Evolutionary conservation across 2,329 filamentous ascomycete species (phyloP).

Genomic region (Colletotrichum godetiae): DNA sequence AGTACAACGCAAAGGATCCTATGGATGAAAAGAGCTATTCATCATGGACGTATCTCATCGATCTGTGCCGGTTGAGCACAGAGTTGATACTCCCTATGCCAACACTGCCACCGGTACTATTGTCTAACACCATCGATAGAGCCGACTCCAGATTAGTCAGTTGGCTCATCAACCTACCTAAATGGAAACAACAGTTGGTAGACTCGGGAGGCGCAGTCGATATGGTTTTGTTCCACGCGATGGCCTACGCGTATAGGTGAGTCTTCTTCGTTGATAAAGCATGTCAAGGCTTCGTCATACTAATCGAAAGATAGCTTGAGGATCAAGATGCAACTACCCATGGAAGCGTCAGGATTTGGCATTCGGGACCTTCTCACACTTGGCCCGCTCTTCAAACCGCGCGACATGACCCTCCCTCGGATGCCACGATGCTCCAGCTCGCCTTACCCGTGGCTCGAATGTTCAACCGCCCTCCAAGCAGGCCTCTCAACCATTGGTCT

Average conservation of each 20-base stretch:
- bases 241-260: slow-evolving; percentile 49
- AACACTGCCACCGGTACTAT: slow-evolving; percentile 39
- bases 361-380: slow-evolving; percentile 22
- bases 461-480: slow-evolving; percentile 41
- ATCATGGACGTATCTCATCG: slow-evolving; percentile 52
- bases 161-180: slow-evolving; percentile 51
- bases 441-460: slow-evolving; percentile 15
- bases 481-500: slow-evolving; percentile 45
- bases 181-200: slow-evolving; percentile 51
- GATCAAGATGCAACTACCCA: slow-evolving; percentile 38
- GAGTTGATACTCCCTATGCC: slow-evolving; percentile 45
- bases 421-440: background rate
- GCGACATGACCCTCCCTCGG: background rate
- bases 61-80: slow-evolving; percentile 48
- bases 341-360: slow-evolving; percentile 36
- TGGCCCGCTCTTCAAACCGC: slow-evolving; percentile 27
- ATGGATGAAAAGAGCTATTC: slow-evolving; percentile 49
- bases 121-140: slow-evolving; percentile 42
- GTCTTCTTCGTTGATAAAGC: slow-evolving; percentile 31
- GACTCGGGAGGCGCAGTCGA: slow-evolving; percentile 50
- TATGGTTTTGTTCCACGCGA: slow-evolving; percentile 50
- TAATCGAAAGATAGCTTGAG: slow-evolving; percentile 12
- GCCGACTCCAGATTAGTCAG: slow-evolving; percentile 51
- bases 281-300: background rate
- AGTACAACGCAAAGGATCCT: slow-evolving; percentile 50